A percentile compares a stretch with the other conserved stretches of the same genome.
Conservation (phyloP, 169 alveolate species). For the Plasmodium cynomolgi region DNA sequence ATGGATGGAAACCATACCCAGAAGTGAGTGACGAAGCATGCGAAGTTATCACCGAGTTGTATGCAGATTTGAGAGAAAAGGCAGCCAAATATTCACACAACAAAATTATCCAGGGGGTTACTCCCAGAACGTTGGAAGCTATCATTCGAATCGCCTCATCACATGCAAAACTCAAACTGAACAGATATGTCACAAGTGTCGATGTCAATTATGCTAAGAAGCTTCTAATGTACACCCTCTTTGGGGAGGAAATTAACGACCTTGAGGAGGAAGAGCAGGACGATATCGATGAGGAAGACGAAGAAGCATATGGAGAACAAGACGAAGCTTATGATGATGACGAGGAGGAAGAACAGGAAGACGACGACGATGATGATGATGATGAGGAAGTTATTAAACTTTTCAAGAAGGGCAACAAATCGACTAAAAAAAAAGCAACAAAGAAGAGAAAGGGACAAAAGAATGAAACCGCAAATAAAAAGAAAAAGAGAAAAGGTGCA, state of each 20-base stretch:
- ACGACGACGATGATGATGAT: slow-evolving; percentile 24
- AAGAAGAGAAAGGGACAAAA: slow-evolving; percentile 42
- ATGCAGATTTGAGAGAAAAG: slow-evolving; percentile 83
- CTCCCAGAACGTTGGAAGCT: slow-evolving; percentile 92
- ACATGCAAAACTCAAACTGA: slow-evolving; percentile 88
- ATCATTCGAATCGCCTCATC: slow-evolving; percentile 91
- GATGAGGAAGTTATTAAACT: slow-evolving; percentile 18
- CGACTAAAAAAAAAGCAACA: slow-evolving; percentile 1
- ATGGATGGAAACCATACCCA: slow-evolving; percentile 87
- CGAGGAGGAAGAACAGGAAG: slow-evolving; percentile 7
- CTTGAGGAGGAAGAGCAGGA: slow-evolving; percentile 61
- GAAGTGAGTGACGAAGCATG: slow-evolving; percentile 87
- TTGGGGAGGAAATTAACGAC: slow-evolving; percentile 82
- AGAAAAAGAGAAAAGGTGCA: slow-evolving; percentile 1
- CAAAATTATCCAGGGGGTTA: slow-evolving; percentile 82
- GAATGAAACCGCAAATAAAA: slow-evolving; percentile 17
- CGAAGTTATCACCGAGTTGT: slow-evolving; percentile 83
- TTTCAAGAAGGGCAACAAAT: background rate
- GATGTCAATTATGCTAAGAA: slow-evolving; percentile 84
- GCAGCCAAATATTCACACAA: slow-evolving; percentile 77
- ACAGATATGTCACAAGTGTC: slow-evolving; percentile 85
- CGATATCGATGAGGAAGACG: slow-evolving; percentile 28
- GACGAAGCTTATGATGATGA: slow-evolving; percentile 11
- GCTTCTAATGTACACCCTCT: slow-evolving; percentile 86
- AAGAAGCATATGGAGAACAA: slow-evolving; percentile 15